phyloP scores from a whole-genome alignment of 2,329 filamentous ascomycete genomes.

The Emmonsia crescens region DNA sequence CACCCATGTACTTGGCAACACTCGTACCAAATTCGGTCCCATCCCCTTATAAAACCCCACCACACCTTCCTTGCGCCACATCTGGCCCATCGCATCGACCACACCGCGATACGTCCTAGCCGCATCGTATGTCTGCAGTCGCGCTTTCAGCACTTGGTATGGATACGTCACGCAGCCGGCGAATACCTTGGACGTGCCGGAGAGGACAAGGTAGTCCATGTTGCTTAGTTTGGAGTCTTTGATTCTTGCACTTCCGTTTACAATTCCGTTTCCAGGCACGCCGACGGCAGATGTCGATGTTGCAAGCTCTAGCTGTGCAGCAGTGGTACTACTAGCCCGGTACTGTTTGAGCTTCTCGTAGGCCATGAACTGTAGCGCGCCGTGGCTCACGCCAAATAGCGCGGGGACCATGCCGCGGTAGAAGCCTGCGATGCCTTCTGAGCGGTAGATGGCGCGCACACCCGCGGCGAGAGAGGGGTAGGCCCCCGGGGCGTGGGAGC shows the following conservation, averaged over 20 bases:
- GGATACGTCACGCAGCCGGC: constrained; percentile 89
- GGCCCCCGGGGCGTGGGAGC: constrained; percentile 60
- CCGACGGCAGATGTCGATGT: neutral
- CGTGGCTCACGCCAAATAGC: constrained; percentile 78
- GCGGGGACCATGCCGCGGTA: constrained; percentile 79
- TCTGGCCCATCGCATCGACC: constrained; percentile 58
- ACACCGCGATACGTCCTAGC: constrained; percentile 62
- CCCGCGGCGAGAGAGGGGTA: constrained; percentile 71
- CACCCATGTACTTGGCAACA: constrained; percentile 89
- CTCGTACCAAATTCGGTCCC: constrained; percentile 76
- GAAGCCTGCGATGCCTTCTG: constrained; percentile 69
- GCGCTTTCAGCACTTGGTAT: constrained; percentile 81
- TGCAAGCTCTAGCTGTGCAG: constrained; percentile 11
- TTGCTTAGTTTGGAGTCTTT: constrained; percentile 45
- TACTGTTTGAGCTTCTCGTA: constrained; percentile 69
- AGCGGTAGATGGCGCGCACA: constrained; percentile 51
- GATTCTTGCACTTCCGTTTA: neutral
- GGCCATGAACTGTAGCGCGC: constrained; percentile 89
- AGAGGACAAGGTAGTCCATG: constrained; percentile 68
- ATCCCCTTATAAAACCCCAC: constrained; percentile 86
- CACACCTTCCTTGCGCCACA: constrained; percentile 69
- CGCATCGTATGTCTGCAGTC: constrained; percentile 82
- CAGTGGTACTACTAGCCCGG: constrained; percentile 35
- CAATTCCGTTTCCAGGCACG: neutral
- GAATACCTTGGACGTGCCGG: constrained; percentile 71